A percentile compares a stretch with the other conserved stretches of the same genome.
Conservation (phyloP, 2,329 filamentous ascomycete species). For the Arachnomyces sp. region DNA sequence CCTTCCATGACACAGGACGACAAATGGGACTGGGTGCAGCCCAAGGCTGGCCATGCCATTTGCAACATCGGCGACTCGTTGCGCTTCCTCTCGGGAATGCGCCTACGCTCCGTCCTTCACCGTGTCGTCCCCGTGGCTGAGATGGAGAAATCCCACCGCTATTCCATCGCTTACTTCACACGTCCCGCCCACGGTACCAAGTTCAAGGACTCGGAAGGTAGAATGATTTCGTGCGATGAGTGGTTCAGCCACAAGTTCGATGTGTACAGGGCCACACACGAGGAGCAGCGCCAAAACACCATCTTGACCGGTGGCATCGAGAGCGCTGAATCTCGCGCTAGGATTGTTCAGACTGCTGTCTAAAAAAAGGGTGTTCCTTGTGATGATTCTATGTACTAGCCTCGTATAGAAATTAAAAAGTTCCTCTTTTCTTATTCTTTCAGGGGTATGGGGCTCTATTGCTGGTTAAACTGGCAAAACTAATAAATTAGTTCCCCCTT, state of each 20-base stretch:
- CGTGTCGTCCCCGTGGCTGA: slow-evolving; percentile 16
- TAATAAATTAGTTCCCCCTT: no score
- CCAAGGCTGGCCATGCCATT: slow-evolving; percentile 21
- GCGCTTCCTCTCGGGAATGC: slow-evolving; percentile 15
- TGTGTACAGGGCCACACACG: slow-evolving; percentile 2
- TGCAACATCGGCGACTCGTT: slow-evolving; percentile 28
- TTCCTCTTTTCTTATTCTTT: no score
- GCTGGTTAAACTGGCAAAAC: no score
- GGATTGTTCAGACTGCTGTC: no score
- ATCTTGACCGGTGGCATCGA: slow-evolving; percentile 7
- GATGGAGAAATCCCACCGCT: slow-evolving; percentile 10
- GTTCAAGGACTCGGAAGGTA: slow-evolving; percentile 9
- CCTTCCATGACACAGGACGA: slow-evolving; percentile 6
- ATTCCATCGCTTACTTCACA: slow-evolving; percentile 18
- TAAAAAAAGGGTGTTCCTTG: no score
- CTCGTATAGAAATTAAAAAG: no score
- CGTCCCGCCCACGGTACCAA: slow-evolving; percentile 14
- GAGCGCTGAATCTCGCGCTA: neutral
- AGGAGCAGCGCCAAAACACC: slow-evolving; percentile 1
- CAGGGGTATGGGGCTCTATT: no score
- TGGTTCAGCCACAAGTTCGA: slow-evolving; percentile 6
- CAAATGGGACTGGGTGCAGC: slow-evolving; percentile 20
- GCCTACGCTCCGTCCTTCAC: slow-evolving; percentile 15
- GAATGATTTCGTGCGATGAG: neutral
- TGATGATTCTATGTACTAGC: no score